phyloP scores from a whole-genome alignment of 768 basidiomycete genomes.

The Mycena alexandri region DNA sequence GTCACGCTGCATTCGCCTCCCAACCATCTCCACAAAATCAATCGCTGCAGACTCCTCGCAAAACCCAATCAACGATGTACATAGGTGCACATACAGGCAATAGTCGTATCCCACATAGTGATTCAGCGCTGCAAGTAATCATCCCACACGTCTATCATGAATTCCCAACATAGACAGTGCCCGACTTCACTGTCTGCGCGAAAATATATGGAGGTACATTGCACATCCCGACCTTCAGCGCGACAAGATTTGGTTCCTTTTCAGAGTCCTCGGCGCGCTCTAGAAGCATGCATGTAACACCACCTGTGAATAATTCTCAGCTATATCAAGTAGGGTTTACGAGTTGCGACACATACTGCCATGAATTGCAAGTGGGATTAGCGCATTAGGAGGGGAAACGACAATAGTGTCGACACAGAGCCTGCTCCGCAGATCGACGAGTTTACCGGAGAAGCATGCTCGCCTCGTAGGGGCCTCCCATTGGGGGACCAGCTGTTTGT shows the following conservation, averaged over 20 bases:
- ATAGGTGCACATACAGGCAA: too few species aligned
- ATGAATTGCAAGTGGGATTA: slow-evolving; percentile 12
- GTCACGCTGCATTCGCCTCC: too few species aligned
- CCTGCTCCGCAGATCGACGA: slow-evolving; percentile 6
- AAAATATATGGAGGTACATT: slow-evolving; percentile 41
- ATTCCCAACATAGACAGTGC: slow-evolving; percentile 2
- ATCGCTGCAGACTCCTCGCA: too few species aligned
- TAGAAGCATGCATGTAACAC: slow-evolving; percentile 41
- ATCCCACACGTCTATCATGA: too few species aligned
- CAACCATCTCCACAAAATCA: too few species aligned
- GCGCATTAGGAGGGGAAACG: not conserved
- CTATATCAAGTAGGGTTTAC: too few species aligned
- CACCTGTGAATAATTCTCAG: not conserved
- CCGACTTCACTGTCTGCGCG: slow-evolving; percentile 32
- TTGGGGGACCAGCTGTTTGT: slow-evolving; percentile 9
- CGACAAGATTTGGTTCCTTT: not conserved
- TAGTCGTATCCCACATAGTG: too few species aligned
- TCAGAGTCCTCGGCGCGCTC: slow-evolving; percentile 27
- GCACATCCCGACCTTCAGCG: slow-evolving; percentile 39
- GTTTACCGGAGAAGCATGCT: not conserved
- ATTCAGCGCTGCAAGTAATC: too few species aligned
- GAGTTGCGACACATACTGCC: not conserved
- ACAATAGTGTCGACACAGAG: slow-evolving; percentile 1
- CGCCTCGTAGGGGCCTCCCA: slow-evolving; percentile 12
- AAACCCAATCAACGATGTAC: too few species aligned